Conservation (phyloP, 345 rosid species). For the Erysimum cheiranthoides region DNA sequence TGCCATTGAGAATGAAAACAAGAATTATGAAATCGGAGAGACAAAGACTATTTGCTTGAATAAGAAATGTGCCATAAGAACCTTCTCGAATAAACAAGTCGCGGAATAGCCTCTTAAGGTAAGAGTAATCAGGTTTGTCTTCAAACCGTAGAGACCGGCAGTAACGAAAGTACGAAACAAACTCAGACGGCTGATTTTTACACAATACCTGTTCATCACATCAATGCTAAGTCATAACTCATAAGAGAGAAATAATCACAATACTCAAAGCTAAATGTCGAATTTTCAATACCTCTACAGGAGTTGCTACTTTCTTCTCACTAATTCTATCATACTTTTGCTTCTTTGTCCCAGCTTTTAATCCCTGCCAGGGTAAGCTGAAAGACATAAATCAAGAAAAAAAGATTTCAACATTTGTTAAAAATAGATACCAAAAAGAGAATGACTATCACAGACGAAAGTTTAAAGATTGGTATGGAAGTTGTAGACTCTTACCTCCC, state of each 20-base stretch:
- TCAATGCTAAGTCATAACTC: background rate
- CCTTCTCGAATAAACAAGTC: slow-evolving; percentile 88
- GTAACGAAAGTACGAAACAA: slow-evolving; percentile 73
- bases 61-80: slow-evolving; percentile 18
- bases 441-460: slow-evolving; percentile 2
- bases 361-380: slow-evolving; percentile 88
- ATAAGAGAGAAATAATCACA: background rate
- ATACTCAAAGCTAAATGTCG: background rate
- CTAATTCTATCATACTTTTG: slow-evolving; percentile 85
- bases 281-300: slow-evolving; percentile 59
- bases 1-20: slow-evolving; percentile 32
- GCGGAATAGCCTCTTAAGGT: slow-evolving; percentile 83
- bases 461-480: slow-evolving; percentile 20
- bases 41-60: background rate
- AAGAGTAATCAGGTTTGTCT: slow-evolving; percentile 85
- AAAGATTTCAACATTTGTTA: background rate
- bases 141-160: slow-evolving; percentile 81
- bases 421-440: slow-evolving; percentile 10
- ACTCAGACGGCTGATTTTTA: slow-evolving; percentile 71
- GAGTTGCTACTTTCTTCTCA: slow-evolving; percentile 80
- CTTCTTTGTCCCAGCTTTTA: slow-evolving; percentile 84
- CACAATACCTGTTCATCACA: slow-evolving; percentile 62
- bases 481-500: slow-evolving; percentile 61
- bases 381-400: slow-evolving; percentile 31
- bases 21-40: background rate